phyloP scores from a whole-genome alignment of 164 flowering plant genomes.

The Nymphaea thermarum region DNA sequence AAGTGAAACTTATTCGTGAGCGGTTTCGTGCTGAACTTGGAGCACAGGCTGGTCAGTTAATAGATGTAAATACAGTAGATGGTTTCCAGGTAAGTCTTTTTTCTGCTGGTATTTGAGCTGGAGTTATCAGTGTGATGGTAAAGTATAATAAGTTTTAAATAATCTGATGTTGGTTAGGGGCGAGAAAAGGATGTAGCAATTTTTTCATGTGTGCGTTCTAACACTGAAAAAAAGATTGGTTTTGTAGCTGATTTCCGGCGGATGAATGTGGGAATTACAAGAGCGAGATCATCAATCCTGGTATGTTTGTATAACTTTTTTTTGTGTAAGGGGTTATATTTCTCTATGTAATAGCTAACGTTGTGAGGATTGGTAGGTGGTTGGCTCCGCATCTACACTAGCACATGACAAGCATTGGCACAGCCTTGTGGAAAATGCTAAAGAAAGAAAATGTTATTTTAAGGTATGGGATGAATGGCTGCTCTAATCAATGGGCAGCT shows the following conservation, averaged over 20 bases:
- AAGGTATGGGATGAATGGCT: conserved; percentile 24
- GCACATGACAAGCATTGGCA: conserved; percentile 68
- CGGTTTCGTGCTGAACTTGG: conserved; percentile 55
- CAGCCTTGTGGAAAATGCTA: conserved; percentile 57
- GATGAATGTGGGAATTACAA: conserved; percentile 95
- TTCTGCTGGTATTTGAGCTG: neutral
- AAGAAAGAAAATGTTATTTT: conserved; percentile 35
- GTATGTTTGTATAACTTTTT: conserved; percentile 14
- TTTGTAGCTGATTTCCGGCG: conserved; percentile 73
- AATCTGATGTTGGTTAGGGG: conserved; percentile 33
- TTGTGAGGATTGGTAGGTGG: conserved; percentile 32
- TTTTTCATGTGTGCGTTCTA: conserved; percentile 90
- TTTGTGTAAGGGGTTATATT: neutral
- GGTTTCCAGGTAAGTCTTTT: conserved; percentile 68
- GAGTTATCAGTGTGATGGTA: neutral
- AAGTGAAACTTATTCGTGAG: conserved; percentile 68
- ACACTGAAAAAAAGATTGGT: conserved; percentile 53
- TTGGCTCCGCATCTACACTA: conserved; percentile 73
- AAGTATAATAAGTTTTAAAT: neutral
- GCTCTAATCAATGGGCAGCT: too few relatives aligned
- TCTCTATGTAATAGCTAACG: neutral
- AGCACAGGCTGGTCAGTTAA: conserved; percentile 48
- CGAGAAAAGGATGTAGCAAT: conserved; percentile 93
- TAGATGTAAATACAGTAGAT: conserved; percentile 86
- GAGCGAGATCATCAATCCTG: conserved; percentile 87